These are phyloP conservation scores for Pseudocercospora eumusae DNA, from an alignment of 2,329 filamentous ascomycete genomes.

Conservation along the genomic window DNA sequence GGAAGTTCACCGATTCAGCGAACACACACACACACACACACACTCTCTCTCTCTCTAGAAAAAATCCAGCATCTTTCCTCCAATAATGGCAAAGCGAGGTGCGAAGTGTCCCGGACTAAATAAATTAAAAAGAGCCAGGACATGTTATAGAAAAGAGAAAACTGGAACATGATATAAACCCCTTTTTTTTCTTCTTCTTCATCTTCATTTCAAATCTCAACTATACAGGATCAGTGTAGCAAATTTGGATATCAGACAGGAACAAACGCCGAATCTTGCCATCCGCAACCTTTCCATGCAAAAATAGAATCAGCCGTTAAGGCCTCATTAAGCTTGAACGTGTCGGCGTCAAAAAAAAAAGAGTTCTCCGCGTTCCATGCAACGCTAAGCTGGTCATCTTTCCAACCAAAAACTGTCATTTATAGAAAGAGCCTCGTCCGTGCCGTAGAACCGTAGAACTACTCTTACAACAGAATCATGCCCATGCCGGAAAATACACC, in stretches of 20 bases:
- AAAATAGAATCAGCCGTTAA: neutral
- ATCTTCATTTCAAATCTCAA: too few species aligned
- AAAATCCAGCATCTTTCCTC: too few species aligned
- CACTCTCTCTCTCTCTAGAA: too few species aligned
- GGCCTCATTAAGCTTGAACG: conserved; percentile 11
- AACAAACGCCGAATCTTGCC: neutral
- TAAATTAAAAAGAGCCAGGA: too few species aligned
- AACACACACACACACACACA: too few species aligned
- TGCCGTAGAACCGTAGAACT: conserved; percentile 9
- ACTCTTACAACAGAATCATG: conserved; percentile 38
- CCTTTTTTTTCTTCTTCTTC: too few species aligned
- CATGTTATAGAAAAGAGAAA: too few species aligned
- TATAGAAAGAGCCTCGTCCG: neutral
- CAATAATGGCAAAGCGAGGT: too few species aligned
- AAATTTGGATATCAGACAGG: neutral
- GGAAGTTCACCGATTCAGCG: too few species aligned
- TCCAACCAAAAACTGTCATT: neutral
- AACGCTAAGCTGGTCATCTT: neutral
- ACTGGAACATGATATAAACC: too few species aligned
- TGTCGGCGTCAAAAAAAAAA: neutral
- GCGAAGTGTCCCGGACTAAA: too few species aligned
- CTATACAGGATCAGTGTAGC: too few species aligned
- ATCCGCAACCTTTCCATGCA: neutral
- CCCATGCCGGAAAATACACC: conserved; percentile 36
- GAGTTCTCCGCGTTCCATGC: neutral